phyloP scores from a whole-genome alignment of 805 yeast genomes.

The Candida patagonica region DNA sequence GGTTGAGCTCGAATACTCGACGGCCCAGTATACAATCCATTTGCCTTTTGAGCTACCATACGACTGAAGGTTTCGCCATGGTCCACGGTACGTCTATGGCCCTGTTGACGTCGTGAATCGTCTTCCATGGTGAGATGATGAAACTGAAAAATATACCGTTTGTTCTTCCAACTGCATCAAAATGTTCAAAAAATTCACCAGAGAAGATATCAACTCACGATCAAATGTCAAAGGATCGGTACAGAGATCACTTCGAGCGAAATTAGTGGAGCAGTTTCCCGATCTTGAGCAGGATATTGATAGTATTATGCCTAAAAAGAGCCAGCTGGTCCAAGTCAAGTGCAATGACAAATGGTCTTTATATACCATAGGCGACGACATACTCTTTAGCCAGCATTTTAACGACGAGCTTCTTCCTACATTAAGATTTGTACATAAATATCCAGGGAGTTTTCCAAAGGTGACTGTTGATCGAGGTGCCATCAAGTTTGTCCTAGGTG shows the following conservation, averaged over 20 bases:
- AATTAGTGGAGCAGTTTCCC: slow-evolving; percentile 65
- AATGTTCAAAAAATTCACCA: slow-evolving; percentile 46
- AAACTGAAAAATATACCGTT: neutral
- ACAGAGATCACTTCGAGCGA: slow-evolving; percentile 78
- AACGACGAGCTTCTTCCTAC: slow-evolving; percentile 71
- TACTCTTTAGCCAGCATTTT: slow-evolving; percentile 72
- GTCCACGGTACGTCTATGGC: slow-evolving; percentile 62
- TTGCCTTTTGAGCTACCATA: slow-evolving; percentile 41
- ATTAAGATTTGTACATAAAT: slow-evolving; percentile 34
- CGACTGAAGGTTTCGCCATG: slow-evolving; percentile 68
- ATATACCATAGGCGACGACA: slow-evolving; percentile 62
- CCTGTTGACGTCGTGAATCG: slow-evolving; percentile 18
- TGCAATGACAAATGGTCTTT: slow-evolving; percentile 85
- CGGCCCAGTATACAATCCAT: slow-evolving; percentile 21
- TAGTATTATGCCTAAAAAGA: slow-evolving; percentile 77
- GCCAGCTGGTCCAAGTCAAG: slow-evolving; percentile 68
- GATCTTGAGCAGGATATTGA: slow-evolving; percentile 69
- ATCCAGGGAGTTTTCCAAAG: slow-evolving; percentile 73
- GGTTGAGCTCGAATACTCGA: slow-evolving; percentile 52
- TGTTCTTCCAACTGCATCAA: neutral
- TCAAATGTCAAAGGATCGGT: slow-evolving; percentile 89
- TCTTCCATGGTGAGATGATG: slow-evolving; percentile 8
- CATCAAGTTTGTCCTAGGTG: slow-evolving; percentile 87
- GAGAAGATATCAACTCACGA: slow-evolving; percentile 81
- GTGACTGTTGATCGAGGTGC: slow-evolving; percentile 95